Conservation (phyloP, 2,329 filamentous ascomycete species). For the Clarireedia monteithiana region DNA sequence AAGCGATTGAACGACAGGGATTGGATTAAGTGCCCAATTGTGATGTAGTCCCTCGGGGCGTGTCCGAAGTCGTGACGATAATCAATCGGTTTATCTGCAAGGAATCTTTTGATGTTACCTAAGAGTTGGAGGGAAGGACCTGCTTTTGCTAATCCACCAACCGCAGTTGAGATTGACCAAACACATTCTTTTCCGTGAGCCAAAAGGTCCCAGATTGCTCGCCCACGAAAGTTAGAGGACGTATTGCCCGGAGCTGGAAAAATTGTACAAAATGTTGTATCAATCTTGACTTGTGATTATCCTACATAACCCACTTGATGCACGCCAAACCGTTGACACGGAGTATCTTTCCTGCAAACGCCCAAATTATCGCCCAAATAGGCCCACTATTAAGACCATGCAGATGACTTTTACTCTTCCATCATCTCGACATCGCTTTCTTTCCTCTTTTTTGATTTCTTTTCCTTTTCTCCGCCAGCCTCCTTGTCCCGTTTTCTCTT, state of each 20-base stretch:
- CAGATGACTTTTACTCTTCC: not conserved
- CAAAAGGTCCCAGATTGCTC: no score
- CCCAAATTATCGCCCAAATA: slow-evolving; percentile 3
- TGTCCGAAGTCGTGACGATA: not conserved
- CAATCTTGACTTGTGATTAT: not conserved
- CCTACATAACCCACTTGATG: not conserved
- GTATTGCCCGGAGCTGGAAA: no score
- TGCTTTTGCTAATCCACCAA: no score
- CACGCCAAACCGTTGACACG: slow-evolving; percentile 1
- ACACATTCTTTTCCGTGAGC: not conserved
- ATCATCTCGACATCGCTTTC: slow-evolving; percentile 11
- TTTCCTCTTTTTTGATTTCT: slow-evolving; percentile 12
- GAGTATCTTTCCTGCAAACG: slow-evolving; percentile 5
- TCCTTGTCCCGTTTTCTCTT: slow-evolving; percentile 33
- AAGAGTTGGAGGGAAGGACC: no score
- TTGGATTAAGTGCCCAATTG: not conserved
- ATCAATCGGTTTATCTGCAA: not conserved
- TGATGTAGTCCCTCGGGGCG: not conserved
- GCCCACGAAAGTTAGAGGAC: no score
- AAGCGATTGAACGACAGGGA: not conserved
- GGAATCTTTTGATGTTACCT: no score
- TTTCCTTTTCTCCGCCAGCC: slow-evolving; percentile 28
- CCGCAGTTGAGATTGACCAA: not conserved
- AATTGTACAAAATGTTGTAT: no score
- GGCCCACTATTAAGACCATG: not conserved